phyloP scores from a whole-genome alignment of 2,329 filamentous ascomycete genomes.

The Samsoniella hepiali region DNA sequence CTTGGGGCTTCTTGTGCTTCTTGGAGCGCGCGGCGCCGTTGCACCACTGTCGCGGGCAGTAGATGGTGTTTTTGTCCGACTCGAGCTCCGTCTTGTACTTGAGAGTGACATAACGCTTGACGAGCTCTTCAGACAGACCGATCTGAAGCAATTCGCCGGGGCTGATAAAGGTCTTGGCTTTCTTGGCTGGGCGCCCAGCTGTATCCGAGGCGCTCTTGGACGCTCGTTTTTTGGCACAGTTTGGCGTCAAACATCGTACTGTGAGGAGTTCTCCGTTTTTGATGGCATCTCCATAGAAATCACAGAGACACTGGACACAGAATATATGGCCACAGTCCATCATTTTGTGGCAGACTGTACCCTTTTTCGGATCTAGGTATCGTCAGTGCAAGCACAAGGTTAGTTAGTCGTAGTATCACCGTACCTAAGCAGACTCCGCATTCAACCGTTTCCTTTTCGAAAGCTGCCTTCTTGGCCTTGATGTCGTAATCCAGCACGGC shows the following conservation, averaged over 20 bases:
- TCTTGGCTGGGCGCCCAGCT: constrained; percentile 37
- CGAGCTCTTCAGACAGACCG: constrained; percentile 64
- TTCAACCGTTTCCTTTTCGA: constrained; percentile 80
- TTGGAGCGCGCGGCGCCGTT: constrained; percentile 80
- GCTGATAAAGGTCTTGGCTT: constrained; percentile 65
- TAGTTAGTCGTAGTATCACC: constrained; percentile 20
- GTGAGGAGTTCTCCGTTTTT: constrained; percentile 75
- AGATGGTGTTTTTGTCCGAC: constrained; percentile 85
- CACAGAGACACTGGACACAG: constrained; percentile 79
- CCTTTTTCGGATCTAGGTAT: constrained; percentile 77
- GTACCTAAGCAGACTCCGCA: constrained; percentile 77
- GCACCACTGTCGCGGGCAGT: constrained; percentile 90
- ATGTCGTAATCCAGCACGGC: constrained; percentile 75
- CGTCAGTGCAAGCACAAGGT: not conserved
- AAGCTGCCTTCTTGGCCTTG: constrained; percentile 68
- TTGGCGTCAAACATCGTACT: constrained; percentile 76
- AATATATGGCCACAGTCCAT: constrained; percentile 87
- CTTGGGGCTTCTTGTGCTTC: constrained; percentile 67
- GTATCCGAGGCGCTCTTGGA: constrained; percentile 28
- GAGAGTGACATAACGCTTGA: constrained; percentile 82
- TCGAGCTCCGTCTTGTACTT: constrained; percentile 93
- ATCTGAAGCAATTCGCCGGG: constrained; percentile 83
- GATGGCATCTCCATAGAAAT: constrained; percentile 88
- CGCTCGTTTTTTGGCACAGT: constrained; percentile 66
- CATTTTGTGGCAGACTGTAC: constrained; percentile 75